Conservation (phyloP, 2,329 filamentous ascomycete species). For the Dactylonectria estremocensis region DNA sequence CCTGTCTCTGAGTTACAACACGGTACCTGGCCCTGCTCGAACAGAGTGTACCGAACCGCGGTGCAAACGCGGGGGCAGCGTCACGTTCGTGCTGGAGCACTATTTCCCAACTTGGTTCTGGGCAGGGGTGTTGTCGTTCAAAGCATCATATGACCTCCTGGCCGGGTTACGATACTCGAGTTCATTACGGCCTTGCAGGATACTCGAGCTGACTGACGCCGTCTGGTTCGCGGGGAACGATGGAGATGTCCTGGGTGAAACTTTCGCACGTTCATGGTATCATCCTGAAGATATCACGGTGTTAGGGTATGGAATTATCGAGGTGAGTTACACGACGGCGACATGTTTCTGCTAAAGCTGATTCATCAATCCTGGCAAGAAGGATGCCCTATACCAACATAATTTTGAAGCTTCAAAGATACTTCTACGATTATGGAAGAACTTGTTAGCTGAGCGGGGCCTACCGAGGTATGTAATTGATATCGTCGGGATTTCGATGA, state of each 20-base stretch:
- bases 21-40: neutral
- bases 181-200: conserved; percentile 14
- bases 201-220: rapidly evolving
- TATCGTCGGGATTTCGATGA: too few species aligned
- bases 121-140: neutral
- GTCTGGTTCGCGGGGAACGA: rapidly evolving
- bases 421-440: conserved; percentile 23
- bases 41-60: neutral
- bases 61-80: neutral
- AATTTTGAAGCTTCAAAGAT: rapidly evolving
- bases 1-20: neutral
- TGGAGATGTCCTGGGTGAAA: neutral
- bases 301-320: neutral
- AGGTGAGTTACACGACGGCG: conserved; percentile 5
- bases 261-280: neutral
- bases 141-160: conserved; percentile 12
- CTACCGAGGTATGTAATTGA: conserved; percentile 22
- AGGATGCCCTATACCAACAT: neutral
- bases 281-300: conserved; percentile 18
- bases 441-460: conserved; percentile 6
- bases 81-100: conserved; percentile 19
- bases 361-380: neutral
- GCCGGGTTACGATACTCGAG: conserved; percentile 13
- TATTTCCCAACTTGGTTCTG: conserved; percentile 33
- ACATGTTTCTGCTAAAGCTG: rapidly evolving